Conservation (phyloP, 2,329 filamentous ascomycete species). For the Talaromyces rugulosus region DNA sequence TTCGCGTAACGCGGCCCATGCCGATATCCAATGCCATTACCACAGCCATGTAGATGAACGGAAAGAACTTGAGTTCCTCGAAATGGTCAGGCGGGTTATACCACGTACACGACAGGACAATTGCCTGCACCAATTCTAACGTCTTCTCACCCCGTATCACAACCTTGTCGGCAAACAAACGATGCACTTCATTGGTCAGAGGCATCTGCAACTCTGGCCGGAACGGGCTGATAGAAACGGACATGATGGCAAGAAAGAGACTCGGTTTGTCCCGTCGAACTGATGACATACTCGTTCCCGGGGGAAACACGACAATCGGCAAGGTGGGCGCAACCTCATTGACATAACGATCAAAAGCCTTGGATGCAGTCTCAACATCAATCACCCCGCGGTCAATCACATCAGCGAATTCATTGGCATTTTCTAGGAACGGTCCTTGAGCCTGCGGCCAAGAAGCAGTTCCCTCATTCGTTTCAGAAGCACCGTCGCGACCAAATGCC, state of each 20-base stretch:
- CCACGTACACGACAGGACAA: constrained; percentile 74
- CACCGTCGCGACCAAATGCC: neutral
- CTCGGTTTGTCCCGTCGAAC: constrained; percentile 56
- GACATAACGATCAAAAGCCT: constrained; percentile 55
- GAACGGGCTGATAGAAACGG: constrained; percentile 50
- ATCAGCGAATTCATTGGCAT: constrained; percentile 36
- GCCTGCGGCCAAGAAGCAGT: neutral
- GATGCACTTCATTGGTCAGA: constrained; percentile 66
- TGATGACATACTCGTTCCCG: constrained; percentile 50
- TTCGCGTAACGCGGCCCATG: constrained; percentile 56
- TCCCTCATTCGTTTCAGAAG: neutral
- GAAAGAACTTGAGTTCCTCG: constrained; percentile 86
- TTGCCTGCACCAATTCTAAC: constrained; percentile 74
- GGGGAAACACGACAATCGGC: constrained; percentile 56
- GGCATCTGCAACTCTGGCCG: constrained; percentile 55
- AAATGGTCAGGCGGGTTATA: constrained; percentile 79
- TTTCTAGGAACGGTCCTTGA: constrained; percentile 14
- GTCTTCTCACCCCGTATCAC: constrained; percentile 74
- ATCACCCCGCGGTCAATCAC: constrained; percentile 50
- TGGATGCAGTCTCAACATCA: constrained; percentile 47
- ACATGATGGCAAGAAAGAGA: constrained; percentile 56
- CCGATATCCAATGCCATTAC: constrained; percentile 82
- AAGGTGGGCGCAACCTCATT: constrained; percentile 52
- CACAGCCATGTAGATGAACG: constrained; percentile 74
- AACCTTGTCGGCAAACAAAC: constrained; percentile 68